A percentile compares a stretch with the other conserved stretches of the same genome.
These are phyloP conservation scores for Ogataea methanolica DNA, from an alignment of 805 yeast genomes.

Conservation along the genomic window DNA sequence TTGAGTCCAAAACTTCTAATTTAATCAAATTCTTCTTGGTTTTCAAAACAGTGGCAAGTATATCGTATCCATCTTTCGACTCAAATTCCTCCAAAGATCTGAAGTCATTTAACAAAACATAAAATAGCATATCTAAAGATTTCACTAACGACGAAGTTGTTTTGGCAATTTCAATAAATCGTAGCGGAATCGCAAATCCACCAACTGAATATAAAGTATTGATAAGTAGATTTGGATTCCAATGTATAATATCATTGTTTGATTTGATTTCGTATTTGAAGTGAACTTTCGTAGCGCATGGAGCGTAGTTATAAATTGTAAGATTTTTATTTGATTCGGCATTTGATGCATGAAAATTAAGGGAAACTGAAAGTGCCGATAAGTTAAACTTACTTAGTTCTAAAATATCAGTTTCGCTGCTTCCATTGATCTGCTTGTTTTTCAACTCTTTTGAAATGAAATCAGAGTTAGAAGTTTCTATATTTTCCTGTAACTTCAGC, in stretches of 20 bases:
- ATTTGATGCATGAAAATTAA: slow-evolving; percentile 21
- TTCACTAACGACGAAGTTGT: slow-evolving; percentile 30
- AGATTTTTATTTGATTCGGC: background rate
- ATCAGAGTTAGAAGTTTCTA: slow-evolving; percentile 5
- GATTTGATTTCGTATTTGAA: background rate
- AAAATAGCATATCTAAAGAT: slow-evolving; percentile 38
- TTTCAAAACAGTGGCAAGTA: slow-evolving; percentile 49
- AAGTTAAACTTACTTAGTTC: background rate
- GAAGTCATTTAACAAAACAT: slow-evolving; percentile 42
- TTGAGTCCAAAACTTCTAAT: slow-evolving; percentile 42
- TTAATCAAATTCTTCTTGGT: slow-evolving; percentile 37
- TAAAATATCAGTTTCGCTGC: background rate
- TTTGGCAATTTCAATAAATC: slow-evolving; percentile 41
- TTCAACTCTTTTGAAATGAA: slow-evolving; percentile 1
- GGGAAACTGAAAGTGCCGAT: slow-evolving; percentile 3
- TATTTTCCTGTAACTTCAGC: slow-evolving; percentile 16
- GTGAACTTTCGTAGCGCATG: background rate
- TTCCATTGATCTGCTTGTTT: background rate
- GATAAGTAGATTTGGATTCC: slow-evolving; percentile 13
- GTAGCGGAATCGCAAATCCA: slow-evolving; percentile 44
- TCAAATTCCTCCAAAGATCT: slow-evolving; percentile 55
- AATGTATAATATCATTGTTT: slow-evolving; percentile 4
- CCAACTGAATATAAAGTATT: slow-evolving; percentile 40
- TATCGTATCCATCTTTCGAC: slow-evolving; percentile 53
- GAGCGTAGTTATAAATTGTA: background rate